Percentiles rank a stretch among this genome's conserved stretches.
Conservation (phyloP, 164 flowering plant species). For the Piper betle region DNA sequence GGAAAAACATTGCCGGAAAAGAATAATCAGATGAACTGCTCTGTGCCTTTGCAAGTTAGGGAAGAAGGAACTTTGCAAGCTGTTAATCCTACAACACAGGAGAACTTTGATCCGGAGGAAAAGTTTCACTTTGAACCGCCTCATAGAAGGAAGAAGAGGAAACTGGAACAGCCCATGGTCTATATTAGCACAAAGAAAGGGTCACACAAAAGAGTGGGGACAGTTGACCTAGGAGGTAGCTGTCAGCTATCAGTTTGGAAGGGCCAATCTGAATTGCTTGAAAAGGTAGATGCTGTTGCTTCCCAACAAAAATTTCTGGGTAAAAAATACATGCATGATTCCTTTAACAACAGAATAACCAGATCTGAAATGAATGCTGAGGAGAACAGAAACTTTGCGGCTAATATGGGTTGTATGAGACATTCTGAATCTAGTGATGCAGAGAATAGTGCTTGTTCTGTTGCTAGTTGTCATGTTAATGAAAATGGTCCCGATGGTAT, state of each 20-base stretch:
- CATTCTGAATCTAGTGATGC: constrained; percentile 30
- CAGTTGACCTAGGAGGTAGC: constrained; percentile 23
- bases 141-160: constrained; percentile 24
- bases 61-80: constrained; percentile 4
- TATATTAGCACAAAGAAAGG: constrained; percentile 17
- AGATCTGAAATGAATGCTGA: constrained; percentile 28
- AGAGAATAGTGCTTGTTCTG: constrained; percentile 46
- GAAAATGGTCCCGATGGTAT: constrained; percentile 18
- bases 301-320: constrained; percentile 32
- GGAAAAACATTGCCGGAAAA: background rate
- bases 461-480: constrained; percentile 71
- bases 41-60: background rate
- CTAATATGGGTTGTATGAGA: constrained; percentile 22
- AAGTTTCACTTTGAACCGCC: constrained; percentile 5
- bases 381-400: constrained; percentile 27
- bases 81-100: constrained; percentile 3
- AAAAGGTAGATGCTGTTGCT: constrained; percentile 52
- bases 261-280: constrained; percentile 15
- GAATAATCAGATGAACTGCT: background rate
- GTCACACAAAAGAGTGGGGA: constrained; percentile 24
- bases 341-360: constrained; percentile 24
- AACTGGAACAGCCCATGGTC: constrained; percentile 13
- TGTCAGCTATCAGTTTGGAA: constrained; percentile 8
- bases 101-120: constrained; percentile 11
- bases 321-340: constrained; percentile 39